Base-by-base conservation (phyloP, 345 rosid genomes). In the Eucalyptus sp. region DNA sequence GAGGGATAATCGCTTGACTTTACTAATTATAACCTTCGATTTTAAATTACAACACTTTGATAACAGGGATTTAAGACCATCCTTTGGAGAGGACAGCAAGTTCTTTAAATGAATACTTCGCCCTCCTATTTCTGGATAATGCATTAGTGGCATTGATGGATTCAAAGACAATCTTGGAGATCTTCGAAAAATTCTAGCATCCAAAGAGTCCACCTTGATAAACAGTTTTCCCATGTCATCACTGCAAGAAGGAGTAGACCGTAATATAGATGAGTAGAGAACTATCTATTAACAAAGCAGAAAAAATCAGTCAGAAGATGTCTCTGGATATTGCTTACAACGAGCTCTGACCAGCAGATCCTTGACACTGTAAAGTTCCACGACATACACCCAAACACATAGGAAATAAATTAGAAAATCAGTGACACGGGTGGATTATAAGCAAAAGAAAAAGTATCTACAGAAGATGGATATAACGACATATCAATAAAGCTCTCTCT, bases 111-210 rank as follows among this genome's bases (percentile, higher is more conserved):
- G 84, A 6, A 86, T 48, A 22, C 76, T 46, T 87, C 9, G 83
- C 58, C 71, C 64, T 17, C 13, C 68, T 60, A 86, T n/a, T 54
- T 86, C 86, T 64, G 92, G 89, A 31, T 68, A 52, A 66, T 46
- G 54, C 27, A 51, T 60, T 54, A 84, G 71, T 86, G 68, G 90
- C 88, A 83, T 89, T 79, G 88, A 48, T 62, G 86, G 89, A 79
- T 88, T 49, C n/a, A 90, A 88, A 50, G 87, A 89, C 71, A 85
- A 79, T 58, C 92, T 88, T 31, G 91, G 90, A 87, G 94, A 91
- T 89, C 93, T 50, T 62, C 88, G 46, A 49, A 86, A 76, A 80
- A 31, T 86, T 31, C 25, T 87, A 13, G 80, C 90, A 66, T 92
- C 91, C 87, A 90, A 87, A 88, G 49, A 64, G 86, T 80, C 87